These are phyloP conservation scores for Aspergillus neoniger DNA, from an alignment of 2,329 filamentous ascomycete species.

Conservation along the genomic window DNA sequence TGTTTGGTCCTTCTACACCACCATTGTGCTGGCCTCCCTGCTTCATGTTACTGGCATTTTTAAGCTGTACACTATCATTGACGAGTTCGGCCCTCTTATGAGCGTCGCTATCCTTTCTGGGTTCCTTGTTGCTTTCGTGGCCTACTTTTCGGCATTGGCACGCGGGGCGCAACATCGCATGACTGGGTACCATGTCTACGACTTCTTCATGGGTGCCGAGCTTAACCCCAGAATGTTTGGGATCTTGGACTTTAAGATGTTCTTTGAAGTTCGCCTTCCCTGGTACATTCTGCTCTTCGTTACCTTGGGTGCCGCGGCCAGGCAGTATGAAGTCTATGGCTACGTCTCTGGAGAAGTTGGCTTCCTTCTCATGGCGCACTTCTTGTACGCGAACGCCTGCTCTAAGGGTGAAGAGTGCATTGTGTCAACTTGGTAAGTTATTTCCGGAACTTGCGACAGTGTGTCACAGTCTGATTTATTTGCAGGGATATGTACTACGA, in stretches of 20 bases:
- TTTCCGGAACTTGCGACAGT: too few species aligned
- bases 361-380: constrained; percentile 87
- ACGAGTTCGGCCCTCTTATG: constrained; percentile 92
- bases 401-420: constrained; percentile 91
- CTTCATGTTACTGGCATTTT: constrained; percentile 85
- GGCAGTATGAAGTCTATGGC: constrained; percentile 81
- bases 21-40: constrained; percentile 67
- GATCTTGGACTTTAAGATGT: constrained; percentile 90
- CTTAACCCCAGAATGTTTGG: constrained; percentile 84
- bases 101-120: constrained; percentile 91
- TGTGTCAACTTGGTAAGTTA: constrained; percentile 73
- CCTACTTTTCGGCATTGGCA: constrained; percentile 79
- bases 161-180: constrained; percentile 88
- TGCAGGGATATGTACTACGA: constrained; percentile 92
- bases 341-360: constrained; percentile 82
- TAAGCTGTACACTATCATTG: constrained; percentile 86
- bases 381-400: constrained; percentile 88
- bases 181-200: constrained; percentile 78
- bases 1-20: constrained; percentile 83
- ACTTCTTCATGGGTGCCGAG: constrained; percentile 90
- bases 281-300: constrained; percentile 89
- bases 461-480: constrained; percentile 14
- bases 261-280: constrained; percentile 87
- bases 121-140: constrained; percentile 77
- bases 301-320: constrained; percentile 72